These are phyloP conservation scores for Mycena venus DNA, from an alignment of 768 basidiomycete genomes.

Conservation along the genomic window DNA sequence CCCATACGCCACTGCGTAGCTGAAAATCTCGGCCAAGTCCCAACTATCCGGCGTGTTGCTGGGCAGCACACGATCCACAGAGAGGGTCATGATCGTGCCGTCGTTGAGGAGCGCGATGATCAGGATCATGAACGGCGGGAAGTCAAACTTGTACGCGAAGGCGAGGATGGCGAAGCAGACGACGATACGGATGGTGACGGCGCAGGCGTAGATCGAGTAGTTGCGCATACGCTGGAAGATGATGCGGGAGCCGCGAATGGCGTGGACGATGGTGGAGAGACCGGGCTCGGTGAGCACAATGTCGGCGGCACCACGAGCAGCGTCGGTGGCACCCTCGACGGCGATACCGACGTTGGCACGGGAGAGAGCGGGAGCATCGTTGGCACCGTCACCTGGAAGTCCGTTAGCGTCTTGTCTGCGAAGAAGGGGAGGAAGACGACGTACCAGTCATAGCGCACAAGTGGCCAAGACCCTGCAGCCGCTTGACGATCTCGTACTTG, in stretches of 20 bases:
- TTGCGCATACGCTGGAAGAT: conserved; percentile 99
- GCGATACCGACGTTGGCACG: conserved; percentile 99
- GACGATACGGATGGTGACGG: conserved; percentile 98
- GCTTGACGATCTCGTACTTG: conserved; percentile 93
- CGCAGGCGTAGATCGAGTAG: conserved; percentile 97
- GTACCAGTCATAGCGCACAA: conserved; percentile 97
- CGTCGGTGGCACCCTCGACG: conserved; percentile 99
- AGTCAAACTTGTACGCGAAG: conserved; percentile 97
- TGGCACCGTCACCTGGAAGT: conserved; percentile 85
- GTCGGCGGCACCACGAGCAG: conserved; percentile 98
- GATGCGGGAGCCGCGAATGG: conserved; percentile 97
- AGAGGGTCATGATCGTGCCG: conserved; percentile 99
- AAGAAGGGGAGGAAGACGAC: neutral
- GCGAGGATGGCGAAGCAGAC: conserved; percentile 97
- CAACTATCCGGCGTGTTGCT: conserved; percentile 94
- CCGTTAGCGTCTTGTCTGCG: neutral
- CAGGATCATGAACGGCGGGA: conserved; percentile 99
- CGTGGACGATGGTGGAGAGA: conserved; percentile 98
- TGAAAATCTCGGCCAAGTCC: conserved; percentile 97
- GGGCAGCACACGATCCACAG: conserved; percentile 95
- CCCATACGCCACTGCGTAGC: conserved; percentile 96
- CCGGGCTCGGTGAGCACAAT: conserved; percentile 98
- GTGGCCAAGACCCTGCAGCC: conserved; percentile 95
- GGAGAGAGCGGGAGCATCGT: conserved; percentile 97
- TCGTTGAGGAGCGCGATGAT: conserved; percentile 98